Conservation (phyloP, 2,329 filamentous ascomycete genomes). For the Lecanoromycetidae sp. region DNA sequence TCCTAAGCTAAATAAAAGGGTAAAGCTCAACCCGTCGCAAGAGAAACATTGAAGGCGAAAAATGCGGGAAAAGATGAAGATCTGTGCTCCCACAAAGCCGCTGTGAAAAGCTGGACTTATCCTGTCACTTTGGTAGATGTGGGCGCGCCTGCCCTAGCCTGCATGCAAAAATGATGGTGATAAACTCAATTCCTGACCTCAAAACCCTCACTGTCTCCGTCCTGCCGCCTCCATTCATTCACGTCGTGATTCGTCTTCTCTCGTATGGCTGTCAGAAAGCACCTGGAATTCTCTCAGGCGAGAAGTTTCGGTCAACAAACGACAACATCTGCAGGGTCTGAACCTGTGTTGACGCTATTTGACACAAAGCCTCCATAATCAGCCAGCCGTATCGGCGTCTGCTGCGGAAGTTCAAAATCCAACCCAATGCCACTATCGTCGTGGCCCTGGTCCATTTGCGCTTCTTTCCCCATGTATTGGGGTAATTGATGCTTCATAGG, state of each 20-base stretch:
- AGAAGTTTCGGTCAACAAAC: constrained; percentile 27
- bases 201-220: too few species aligned
- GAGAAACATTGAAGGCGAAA: neutral
- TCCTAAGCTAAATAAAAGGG: neutral
- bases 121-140: too few species aligned
- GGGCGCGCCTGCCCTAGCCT: too few species aligned
- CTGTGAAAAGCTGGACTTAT: neutral
- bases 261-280: neutral
- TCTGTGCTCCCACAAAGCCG: neutral
- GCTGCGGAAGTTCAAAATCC: constrained; percentile 28
- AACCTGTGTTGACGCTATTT: constrained; percentile 32
- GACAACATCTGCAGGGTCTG: constrained; percentile 35
- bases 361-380: constrained; percentile 36
- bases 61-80: neutral
- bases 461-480: constrained; percentile 12
- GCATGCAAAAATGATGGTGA: too few species aligned
- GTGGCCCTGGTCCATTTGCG: constrained; percentile 26
- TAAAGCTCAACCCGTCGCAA: neutral
- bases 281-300: neutral
- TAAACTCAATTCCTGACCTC: too few species aligned
- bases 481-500: neutral
- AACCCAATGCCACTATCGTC: constrained; percentile 69
- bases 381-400: constrained; percentile 30
- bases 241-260: too few species aligned
- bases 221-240: too few species aligned